Conservation (phyloP, 1,139 yeast species). For the Pichia sp. region DNA sequence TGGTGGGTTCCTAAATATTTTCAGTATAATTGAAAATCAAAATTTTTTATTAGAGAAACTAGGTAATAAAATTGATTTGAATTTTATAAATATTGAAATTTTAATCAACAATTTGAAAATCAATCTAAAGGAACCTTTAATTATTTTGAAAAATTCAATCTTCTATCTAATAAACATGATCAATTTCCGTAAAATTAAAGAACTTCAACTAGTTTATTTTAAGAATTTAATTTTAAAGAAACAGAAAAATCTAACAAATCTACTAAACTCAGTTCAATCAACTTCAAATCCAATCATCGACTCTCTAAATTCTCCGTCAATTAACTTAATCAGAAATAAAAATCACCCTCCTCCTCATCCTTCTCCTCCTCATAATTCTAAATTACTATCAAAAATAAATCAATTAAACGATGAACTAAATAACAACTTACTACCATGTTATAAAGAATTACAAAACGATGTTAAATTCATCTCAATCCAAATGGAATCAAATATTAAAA, state of each 20-base stretch:
- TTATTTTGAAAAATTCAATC: slow-evolving; percentile 26
- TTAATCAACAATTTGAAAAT: slow-evolving; percentile 25
- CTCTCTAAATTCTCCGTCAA: slow-evolving; percentile 13
- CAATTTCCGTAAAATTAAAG: slow-evolving; percentile 29
- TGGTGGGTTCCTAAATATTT: slow-evolving; percentile 31
- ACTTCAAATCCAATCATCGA: slow-evolving; percentile 8
- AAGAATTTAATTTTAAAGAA: slow-evolving; percentile 24
- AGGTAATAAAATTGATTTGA: slow-evolving; percentile 31
- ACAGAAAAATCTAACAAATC: slow-evolving; percentile 21
- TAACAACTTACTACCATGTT: background rate
- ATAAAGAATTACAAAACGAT: slow-evolving; percentile 19
- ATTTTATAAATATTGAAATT: slow-evolving; percentile 29
- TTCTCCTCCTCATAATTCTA: no score
- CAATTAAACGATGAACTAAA: no score
- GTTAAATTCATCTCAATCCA: slow-evolving; percentile 24
- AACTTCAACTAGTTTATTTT: slow-evolving; percentile 27
- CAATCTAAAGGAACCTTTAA: slow-evolving; percentile 28
- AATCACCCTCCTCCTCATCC: no score
- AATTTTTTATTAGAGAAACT: slow-evolving; percentile 26
- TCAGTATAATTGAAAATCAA: slow-evolving; percentile 28
- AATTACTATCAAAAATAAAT: no score
- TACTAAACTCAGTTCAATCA: slow-evolving; percentile 21
- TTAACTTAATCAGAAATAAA: no score
- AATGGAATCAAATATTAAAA: slow-evolving; percentile 24
- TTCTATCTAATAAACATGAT: slow-evolving; percentile 22